Conservation (phyloP, 148 eudicot species). For the Rheum nobile region DNA sequence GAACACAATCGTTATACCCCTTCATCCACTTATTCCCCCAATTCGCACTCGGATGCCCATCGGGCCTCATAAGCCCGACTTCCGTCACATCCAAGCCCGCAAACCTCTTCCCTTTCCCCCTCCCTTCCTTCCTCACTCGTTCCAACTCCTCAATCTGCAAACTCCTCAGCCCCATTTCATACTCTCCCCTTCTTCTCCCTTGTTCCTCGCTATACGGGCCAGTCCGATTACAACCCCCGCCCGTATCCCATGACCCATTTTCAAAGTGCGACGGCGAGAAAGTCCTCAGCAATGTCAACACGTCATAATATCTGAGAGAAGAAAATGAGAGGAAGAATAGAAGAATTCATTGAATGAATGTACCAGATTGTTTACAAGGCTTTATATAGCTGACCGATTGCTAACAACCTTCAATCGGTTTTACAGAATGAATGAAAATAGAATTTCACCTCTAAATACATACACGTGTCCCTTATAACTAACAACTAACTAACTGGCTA, state of each 20-base stretch:
- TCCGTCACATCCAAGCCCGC: constrained; percentile 48
- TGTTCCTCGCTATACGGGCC: constrained; percentile 21
- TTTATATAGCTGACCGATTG: too few species aligned
- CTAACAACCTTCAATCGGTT: too few species aligned
- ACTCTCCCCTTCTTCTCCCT: not conserved
- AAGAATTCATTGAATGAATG: too few species aligned
- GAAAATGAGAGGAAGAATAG: too few species aligned
- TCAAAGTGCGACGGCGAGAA: constrained; percentile 77
- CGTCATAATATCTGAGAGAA: too few species aligned
- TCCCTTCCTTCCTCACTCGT: constrained; percentile 19
- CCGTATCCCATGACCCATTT: constrained; percentile 52
- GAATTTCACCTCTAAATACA: too few species aligned
- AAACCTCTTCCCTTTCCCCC: constrained; percentile 22
- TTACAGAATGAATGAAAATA: too few species aligned
- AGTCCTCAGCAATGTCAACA: constrained; percentile 47
- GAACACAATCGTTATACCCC: constrained; percentile 63
- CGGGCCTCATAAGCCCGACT: constrained; percentile 49
- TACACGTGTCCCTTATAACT: too few species aligned
- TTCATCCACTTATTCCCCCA: constrained; percentile 62
- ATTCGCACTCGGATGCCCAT: constrained; percentile 51
- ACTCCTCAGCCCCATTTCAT: constrained; percentile 26
- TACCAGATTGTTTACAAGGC: too few species aligned
- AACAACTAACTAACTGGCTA: too few species aligned
- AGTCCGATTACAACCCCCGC: constrained; percentile 50
- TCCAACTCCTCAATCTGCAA: constrained; percentile 44